A percentile compares a stretch with the other conserved stretches of the same genome.
Conservation (phyloP, 257 asterid species). For the Nicotiana obtusifolia region DNA sequence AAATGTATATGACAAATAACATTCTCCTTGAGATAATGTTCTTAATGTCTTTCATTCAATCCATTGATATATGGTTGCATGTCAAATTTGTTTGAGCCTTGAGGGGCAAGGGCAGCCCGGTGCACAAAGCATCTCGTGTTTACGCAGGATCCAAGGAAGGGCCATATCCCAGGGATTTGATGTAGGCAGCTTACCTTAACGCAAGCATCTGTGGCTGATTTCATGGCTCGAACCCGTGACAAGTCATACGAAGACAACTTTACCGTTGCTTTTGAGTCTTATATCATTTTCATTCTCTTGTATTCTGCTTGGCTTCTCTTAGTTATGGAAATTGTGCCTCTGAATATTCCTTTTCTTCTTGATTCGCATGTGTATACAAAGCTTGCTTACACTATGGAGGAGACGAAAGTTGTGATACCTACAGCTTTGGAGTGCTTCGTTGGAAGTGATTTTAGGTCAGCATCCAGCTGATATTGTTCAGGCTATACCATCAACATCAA, state of each 20-base stretch:
- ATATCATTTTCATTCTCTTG: background rate
- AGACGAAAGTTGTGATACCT: constrained; percentile 30
- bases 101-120: no score
- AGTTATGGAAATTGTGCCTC: background rate
- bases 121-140: no score
- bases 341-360: background rate
- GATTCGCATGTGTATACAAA: constrained; percentile 4
- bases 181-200: no score
- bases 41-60: background rate
- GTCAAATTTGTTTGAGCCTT: no score
- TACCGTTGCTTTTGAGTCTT: background rate
- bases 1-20: background rate
- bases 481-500: background rate
- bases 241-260: no score
- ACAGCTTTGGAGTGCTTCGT: constrained; percentile 38
- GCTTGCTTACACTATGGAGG: constrained; percentile 27
- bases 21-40: background rate
- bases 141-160: no score
- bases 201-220: no score
- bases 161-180: no score
- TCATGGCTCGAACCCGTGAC: no score
- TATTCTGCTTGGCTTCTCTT: background rate
- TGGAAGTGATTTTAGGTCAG: constrained; percentile 35
- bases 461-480: constrained; percentile 27
- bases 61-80: no score